Evolutionary conservation across 805 yeast species (phyloP).

Genomic region (Saturnispora saitoi): DNA sequence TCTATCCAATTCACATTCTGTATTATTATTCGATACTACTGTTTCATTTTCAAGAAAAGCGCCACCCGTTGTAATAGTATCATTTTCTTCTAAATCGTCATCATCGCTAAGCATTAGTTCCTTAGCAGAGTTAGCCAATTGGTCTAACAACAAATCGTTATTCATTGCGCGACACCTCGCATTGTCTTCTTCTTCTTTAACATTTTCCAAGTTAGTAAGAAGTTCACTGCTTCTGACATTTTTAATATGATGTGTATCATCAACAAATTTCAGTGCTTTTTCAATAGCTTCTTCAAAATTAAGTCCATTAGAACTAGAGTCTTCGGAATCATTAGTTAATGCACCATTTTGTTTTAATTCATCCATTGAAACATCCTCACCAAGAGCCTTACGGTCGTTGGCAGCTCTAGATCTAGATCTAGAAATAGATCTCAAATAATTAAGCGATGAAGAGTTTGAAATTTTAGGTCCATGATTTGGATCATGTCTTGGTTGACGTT

Average conservation of each 20-base stretch:
- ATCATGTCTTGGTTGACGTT: slow-evolving; percentile 33
- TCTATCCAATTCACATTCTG: not conserved
- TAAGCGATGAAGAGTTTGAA: slow-evolving; percentile 32
- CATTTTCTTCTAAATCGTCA: slow-evolving; percentile 15
- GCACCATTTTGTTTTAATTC: slow-evolving; percentile 53
- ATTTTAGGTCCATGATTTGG: slow-evolving; percentile 25
- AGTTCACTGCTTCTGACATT: slow-evolving; percentile 16
- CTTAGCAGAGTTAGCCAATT: slow-evolving; percentile 12
- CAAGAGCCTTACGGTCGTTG: slow-evolving; percentile 28
- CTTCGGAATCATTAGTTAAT: slow-evolving; percentile 34
- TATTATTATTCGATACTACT: not conserved
- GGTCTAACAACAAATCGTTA: slow-evolving; percentile 10
- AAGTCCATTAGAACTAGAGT: slow-evolving; percentile 39
- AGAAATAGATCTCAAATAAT: slow-evolving; percentile 58
- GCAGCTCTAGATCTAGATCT: slow-evolving; percentile 51
- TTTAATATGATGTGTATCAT: slow-evolving; percentile 16
- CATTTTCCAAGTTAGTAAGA: slow-evolving; percentile 15
- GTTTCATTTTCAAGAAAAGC: slow-evolving; percentile 1
- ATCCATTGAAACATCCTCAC: slow-evolving; percentile 23
- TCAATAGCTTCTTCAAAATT: slow-evolving; percentile 43
- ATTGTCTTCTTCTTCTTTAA: slow-evolving; percentile 12
- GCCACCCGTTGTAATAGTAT: not conserved
- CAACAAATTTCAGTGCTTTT: slow-evolving; percentile 34
- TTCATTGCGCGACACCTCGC: slow-evolving; percentile 15
- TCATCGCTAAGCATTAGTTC: slow-evolving; percentile 14